A percentile compares a stretch with the other conserved stretches of the same genome.
Evolutionary conservation across 352 stramenopile genomes (phyloP).

Genomic region (Aphanomyces invadans): DNA sequence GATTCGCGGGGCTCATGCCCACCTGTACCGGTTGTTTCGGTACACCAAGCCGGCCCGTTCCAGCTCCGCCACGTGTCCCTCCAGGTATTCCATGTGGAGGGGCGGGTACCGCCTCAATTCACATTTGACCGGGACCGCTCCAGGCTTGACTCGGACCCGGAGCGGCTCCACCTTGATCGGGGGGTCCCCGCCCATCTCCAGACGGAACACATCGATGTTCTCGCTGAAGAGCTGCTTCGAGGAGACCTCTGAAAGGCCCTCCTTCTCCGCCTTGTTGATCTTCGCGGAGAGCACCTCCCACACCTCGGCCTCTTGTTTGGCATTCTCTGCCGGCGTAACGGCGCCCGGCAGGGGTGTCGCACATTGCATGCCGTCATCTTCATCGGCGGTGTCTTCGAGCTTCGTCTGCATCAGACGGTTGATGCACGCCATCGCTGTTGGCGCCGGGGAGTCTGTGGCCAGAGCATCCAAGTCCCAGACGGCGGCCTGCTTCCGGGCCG

Average conservation of each 20-base stretch:
- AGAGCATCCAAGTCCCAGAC: not conserved
- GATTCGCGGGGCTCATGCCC: conserved; percentile 3
- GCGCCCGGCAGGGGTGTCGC: no score
- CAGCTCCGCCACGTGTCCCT: not conserved
- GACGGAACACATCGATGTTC: conserved; percentile 8
- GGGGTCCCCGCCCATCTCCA: conserved; percentile 1
- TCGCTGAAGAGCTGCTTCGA: not conserved
- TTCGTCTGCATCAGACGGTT: no score
- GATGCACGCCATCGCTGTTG: no score
- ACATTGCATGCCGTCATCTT: no score
- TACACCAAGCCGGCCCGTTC: not conserved
- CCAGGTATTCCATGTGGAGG: conserved; percentile 4
- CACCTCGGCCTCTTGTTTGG: no score
- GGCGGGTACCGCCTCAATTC: conserved; percentile 11
- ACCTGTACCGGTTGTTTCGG: conserved; percentile 13
- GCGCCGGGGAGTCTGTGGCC: not conserved
- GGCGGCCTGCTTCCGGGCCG: not conserved
- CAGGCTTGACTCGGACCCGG: no score
- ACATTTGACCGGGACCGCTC: conserved; percentile 13
- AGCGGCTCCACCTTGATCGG: conserved; percentile 15
- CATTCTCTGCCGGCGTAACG: no score
- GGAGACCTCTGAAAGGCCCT: not conserved
- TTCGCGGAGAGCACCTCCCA: no score
- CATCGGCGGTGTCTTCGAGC: no score
- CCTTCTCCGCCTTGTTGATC: no score